A percentile compares a stretch with the other conserved stretches of the same genome.
These are phyloP conservation scores for Balamuthia mandrillaris DNA, from an alignment of 208 protist genomes.

Conservation along the genomic window DNA sequence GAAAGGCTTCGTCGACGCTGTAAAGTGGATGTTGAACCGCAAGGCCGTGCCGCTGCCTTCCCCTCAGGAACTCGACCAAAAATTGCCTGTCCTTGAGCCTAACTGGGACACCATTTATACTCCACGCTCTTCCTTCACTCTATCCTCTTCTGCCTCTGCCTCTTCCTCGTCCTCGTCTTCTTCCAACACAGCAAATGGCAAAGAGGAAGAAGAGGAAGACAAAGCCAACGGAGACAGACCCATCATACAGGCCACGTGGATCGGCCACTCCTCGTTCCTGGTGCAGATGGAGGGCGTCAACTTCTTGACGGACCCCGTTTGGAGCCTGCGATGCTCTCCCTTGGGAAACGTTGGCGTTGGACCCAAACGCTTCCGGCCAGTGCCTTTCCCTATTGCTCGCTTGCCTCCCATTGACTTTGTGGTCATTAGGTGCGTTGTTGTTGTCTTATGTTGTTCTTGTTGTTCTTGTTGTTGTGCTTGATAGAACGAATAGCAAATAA, in stretches of 20 bases:
- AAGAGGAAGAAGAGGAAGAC: neutral
- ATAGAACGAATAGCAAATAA: too few relatives aligned
- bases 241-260: slow-evolving; percentile 18
- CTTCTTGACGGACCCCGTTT: slow-evolving; percentile 23
- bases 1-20: neutral
- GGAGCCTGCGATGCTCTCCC: neutral
- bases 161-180: neutral
- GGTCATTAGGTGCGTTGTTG: neutral
- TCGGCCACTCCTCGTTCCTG: slow-evolving; percentile 38
- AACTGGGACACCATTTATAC: slow-evolving; percentile 15
- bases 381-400: neutral
- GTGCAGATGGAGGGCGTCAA: slow-evolving; percentile 42
- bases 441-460: neutral
- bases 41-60: neutral
- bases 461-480: neutral
- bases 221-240: neutral
- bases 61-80: slow-evolving; percentile 5
- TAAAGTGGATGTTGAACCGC: slow-evolving; percentile 7
- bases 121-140: neutral
- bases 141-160: neutral
- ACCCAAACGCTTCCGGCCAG: slow-evolving; percentile 30
- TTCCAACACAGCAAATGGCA: neutral
- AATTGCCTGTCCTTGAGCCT: neutral
- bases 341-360: neutral
- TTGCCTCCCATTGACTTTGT: neutral